Evolutionary conservation across 2,329 filamentous ascomycete species (phyloP), one percentile per base, ranked within the genome.

Genomic region (Talaromyces amestolkiae): DNA sequence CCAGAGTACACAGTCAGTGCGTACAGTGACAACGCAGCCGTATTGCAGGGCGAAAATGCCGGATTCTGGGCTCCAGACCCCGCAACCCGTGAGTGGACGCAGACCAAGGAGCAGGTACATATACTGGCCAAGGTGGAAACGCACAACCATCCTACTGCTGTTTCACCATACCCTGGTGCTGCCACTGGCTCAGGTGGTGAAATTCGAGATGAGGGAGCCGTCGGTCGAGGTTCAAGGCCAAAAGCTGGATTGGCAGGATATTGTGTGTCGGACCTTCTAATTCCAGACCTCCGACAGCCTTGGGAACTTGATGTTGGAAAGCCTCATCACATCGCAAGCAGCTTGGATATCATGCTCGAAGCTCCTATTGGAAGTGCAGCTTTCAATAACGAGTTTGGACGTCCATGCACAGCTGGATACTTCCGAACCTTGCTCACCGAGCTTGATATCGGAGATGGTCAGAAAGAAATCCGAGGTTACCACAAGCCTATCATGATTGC

Each of bases 401-500:
- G 95, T 43, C 94, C 95, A 41, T 93, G 90, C 74, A 89, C 96
- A 13, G 86, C 90, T 2, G 95, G 95, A 24, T 94, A 93, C 75
- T 99, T 99, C 83, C 86, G 94, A 67, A 99, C 95, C 0, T 85
- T 99, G 43, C 87, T 96, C 35, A 91, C 89, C 51, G 84, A 88
- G 65, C 84, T 91, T 35, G 82, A 85, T 31, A 78, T 85, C n/a
- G 84, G 82, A 53, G 83, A 86, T 64, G 86, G 86, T 47, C 82
- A 85, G 67, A 84, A 84, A 22, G 92, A 96, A 70, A 86, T 92
- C 73, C 86, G 94, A 70, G 95, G 95, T 27, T 99, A 96, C 76
- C 95, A 98, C 80, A 99, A 99, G 82, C 95, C 95, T 10, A 97
- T 97, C 77, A 96, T 97, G 92, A 92, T 99, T 80, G 95, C 95